These are phyloP conservation scores for Paraconiothyrium sp. DNA, from an alignment of 2,329 filamentous ascomycete species.

Conservation along the genomic window DNA sequence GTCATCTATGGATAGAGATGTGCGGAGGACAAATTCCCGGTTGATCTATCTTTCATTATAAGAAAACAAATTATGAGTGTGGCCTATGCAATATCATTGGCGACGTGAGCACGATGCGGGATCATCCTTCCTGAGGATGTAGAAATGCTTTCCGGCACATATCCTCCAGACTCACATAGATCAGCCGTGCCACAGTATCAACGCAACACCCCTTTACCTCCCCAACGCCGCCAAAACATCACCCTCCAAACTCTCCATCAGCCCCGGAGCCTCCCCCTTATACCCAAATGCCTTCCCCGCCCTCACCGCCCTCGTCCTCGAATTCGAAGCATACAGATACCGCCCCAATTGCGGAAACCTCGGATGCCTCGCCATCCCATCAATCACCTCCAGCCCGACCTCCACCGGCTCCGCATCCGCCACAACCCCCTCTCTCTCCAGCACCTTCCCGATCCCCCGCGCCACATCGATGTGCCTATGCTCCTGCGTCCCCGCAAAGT, in stretches of 20 bases:
- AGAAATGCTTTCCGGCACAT: too few relatives aligned
- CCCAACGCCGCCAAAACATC: slow-evolving; percentile 35
- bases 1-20: too few relatives aligned
- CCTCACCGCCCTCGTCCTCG: slow-evolving; percentile 63
- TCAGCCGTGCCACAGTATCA: too few relatives aligned
- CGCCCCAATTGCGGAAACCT: slow-evolving; percentile 36
- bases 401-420: slow-evolving; percentile 32
- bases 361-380: slow-evolving; percentile 31
- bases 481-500: slow-evolving; percentile 55
- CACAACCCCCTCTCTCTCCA: slow-evolving; percentile 38
- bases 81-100: too few relatives aligned
- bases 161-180: too few relatives aligned
- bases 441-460: slow-evolving; percentile 30
- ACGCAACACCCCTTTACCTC: neutral
- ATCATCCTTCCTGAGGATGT: too few relatives aligned
- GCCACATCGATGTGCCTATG: slow-evolving; percentile 41
- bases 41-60: too few relatives aligned
- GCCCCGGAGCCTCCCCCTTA: slow-evolving; percentile 58
- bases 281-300: slow-evolving; percentile 65
- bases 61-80: too few relatives aligned
- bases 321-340: slow-evolving; percentile 61
- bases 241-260: slow-evolving; percentile 56
- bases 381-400: slow-evolving; percentile 37
- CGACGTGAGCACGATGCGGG: too few relatives aligned
- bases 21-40: too few relatives aligned